Conservation (phyloP, 2,329 filamentous ascomycete genomes). For the Fusarium odoratissimum region DNA sequence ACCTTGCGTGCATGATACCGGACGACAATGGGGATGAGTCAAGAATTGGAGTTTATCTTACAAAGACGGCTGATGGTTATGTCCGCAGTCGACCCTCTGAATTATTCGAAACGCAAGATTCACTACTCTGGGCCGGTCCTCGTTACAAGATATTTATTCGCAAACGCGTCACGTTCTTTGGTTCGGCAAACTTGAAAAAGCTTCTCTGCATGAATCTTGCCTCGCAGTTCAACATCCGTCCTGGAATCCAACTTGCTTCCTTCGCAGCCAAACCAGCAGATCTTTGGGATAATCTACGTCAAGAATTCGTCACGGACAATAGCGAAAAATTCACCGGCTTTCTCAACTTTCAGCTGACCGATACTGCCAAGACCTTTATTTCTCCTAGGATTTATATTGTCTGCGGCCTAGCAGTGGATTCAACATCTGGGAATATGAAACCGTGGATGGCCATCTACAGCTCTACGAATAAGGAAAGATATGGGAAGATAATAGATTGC, state of each 20-base stretch:
- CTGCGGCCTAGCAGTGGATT: not conserved
- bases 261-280: constrained; percentile 13
- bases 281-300: not conserved
- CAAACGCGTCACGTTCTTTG: not conserved
- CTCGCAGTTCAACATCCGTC: not conserved
- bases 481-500: fast-evolving
- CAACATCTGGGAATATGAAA: not conserved
- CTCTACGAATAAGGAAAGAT: fast-evolving
- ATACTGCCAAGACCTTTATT: fast-evolving
- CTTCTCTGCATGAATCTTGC: not conserved
- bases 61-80: not conserved
- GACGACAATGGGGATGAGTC: fast-evolving
- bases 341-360: not conserved
- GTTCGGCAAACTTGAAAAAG: not conserved
- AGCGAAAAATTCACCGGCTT: not conserved
- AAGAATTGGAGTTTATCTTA: not conserved
- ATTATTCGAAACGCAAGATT: not conserved
- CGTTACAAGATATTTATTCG: not conserved
- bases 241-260: not conserved
- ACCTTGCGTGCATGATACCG: not conserved
- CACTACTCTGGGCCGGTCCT: not conserved
- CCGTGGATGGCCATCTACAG: not conserved
- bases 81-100: not conserved
- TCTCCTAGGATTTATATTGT: not conserved
- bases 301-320: not conserved